Evolutionary conservation across 768 basidiomycete species (phyloP).

Genomic region (Russula abietina): DNA sequence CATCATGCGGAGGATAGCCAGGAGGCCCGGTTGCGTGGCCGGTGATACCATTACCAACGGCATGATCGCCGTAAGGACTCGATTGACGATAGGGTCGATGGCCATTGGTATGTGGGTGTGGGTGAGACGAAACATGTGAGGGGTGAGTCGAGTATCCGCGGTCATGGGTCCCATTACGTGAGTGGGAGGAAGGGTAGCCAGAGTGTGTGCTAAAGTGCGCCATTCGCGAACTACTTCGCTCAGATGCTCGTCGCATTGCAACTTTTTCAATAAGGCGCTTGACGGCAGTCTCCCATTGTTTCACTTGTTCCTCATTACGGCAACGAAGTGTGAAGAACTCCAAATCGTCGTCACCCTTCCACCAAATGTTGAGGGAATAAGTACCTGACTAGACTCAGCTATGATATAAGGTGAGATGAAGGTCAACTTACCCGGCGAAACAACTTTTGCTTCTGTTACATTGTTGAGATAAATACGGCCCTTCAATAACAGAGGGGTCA

Average conservation of each 20-base stretch:
- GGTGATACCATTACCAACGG: conserved; percentile 27
- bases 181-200: conserved; percentile 35
- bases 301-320: conserved; percentile 84
- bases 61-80: conserved; percentile 19
- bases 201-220: conserved; percentile 40
- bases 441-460: conserved; percentile 62
- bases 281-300: conserved; percentile 87
- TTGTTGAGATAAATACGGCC: conserved; percentile 97
- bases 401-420: conserved; percentile 5
- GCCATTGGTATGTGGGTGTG: conserved; percentile 27
- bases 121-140: conserved; percentile 19
- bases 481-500: conserved; percentile 80
- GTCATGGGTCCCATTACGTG: conserved; percentile 13
- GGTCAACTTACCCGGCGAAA: conserved; percentile 52
- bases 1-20: conserved; percentile 57
- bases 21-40: conserved; percentile 40
- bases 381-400: conserved; percentile 36
- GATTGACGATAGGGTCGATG: conserved; percentile 24
- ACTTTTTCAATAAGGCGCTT: conserved; percentile 80
- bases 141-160: conserved; percentile 26
- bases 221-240: conserved; percentile 54
- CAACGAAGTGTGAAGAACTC: conserved; percentile 95
- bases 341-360: conserved; percentile 89
- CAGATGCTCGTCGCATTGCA: conserved; percentile 61
- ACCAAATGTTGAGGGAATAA: conserved; percentile 85